phyloP scores from a whole-genome alignment of 306 rosid species.

The Malus sylvestris region DNA sequence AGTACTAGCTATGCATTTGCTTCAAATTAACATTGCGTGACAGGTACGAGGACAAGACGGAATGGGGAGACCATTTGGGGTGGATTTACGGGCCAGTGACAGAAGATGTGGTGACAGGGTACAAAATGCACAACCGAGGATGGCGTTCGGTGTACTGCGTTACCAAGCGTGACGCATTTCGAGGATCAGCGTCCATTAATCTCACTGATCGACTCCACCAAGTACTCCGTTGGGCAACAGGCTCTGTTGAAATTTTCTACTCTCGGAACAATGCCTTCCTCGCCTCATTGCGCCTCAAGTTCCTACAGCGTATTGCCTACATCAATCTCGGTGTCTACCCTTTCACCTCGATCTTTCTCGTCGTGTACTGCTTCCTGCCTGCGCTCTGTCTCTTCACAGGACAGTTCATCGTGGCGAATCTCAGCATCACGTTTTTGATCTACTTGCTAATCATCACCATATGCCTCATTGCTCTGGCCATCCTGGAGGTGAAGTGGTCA shows the following conservation, averaged over 20 bases:
- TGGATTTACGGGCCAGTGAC: conserved; percentile 56
- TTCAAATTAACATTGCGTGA: neutral
- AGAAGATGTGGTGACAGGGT: conserved; percentile 50
- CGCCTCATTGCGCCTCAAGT: conserved; percentile 26
- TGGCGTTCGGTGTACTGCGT: conserved; percentile 48
- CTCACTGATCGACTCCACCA: conserved; percentile 55
- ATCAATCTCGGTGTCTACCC: conserved; percentile 48
- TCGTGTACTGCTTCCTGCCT: conserved; percentile 51
- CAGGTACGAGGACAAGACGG: conserved; percentile 54
- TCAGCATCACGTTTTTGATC: conserved; percentile 28
- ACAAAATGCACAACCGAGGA: conserved; percentile 52
- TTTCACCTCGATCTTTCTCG: conserved; percentile 46
- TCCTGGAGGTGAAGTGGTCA: conserved; percentile 50
- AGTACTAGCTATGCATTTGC: neutral
- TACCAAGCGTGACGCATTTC: conserved; percentile 49
- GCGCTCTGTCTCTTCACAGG: conserved; percentile 49
- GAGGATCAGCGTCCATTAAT: conserved; percentile 52
- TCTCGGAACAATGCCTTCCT: conserved; percentile 43
- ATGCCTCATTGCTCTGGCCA: conserved; percentile 31
- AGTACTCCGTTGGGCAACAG: conserved; percentile 53
- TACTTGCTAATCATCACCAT: conserved; percentile 32
- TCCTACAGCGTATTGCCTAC: conserved; percentile 43
- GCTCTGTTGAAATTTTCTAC: conserved; percentile 54
- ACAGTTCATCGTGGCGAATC: conserved; percentile 34
- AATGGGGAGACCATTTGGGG: conserved; percentile 51